A percentile compares a stretch with the other conserved stretches of the same genome.
phyloP scores from a whole-genome alignment of 129 eudicot genomes.

The Mikania micrantha region DNA sequence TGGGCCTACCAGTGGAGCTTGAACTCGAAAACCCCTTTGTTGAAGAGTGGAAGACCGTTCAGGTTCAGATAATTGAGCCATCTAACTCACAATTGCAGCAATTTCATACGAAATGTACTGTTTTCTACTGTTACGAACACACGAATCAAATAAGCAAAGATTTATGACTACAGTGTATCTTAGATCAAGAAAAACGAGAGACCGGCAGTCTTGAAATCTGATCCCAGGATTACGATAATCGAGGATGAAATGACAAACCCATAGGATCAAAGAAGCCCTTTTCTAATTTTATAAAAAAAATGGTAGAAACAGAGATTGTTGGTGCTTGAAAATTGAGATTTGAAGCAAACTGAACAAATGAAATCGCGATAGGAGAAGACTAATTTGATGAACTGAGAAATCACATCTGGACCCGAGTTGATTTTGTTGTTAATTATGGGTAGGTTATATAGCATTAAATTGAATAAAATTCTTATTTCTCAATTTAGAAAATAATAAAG shows the following conservation, averaged over 20 bases:
- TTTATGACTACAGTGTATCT: constrained; percentile 16
- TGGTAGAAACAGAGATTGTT: no score
- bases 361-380: constrained; percentile 18
- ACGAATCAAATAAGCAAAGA: constrained; percentile 10
- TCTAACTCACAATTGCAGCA: constrained; percentile 33
- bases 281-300: constrained; percentile 19
- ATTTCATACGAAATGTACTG: constrained; percentile 23
- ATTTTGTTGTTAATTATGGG: constrained; percentile 31
- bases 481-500: constrained; percentile 9
- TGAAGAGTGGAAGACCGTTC: constrained; percentile 53
- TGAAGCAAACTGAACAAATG: constrained; percentile 23
- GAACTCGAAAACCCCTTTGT: constrained; percentile 84
- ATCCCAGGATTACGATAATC: constrained; percentile 30
- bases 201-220: constrained; percentile 43
- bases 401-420: constrained; percentile 57
- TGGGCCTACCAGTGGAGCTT: constrained; percentile 88
- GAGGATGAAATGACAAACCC: constrained; percentile 9
- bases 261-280: constrained; percentile 32
- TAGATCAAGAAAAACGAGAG: constrained; percentile 41
- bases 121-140: constrained; percentile 3
- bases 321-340: constrained; percentile 7
- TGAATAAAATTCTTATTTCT: constrained; percentile 11
- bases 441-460: constrained; percentile 25
- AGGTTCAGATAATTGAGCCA: constrained; percentile 72
- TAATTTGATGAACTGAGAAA: constrained; percentile 33